A percentile compares a stretch with the other conserved stretches of the same genome.
Evolutionary conservation across 345 rosid genomes (phyloP).

Genomic region (Triadica sebifera): DNA sequence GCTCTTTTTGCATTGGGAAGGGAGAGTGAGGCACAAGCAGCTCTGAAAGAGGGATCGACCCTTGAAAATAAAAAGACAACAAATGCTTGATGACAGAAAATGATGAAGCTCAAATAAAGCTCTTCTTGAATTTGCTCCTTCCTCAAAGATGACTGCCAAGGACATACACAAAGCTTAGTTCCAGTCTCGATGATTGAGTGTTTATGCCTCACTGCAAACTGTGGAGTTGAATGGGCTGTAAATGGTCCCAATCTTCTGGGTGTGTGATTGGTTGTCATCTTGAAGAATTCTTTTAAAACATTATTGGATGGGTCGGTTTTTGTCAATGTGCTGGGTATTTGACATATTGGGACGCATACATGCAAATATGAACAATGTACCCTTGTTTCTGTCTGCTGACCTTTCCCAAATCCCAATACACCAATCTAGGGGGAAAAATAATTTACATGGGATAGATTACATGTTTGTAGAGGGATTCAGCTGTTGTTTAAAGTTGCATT

Average conservation of each 20-base stretch:
- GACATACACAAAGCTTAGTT: slow-evolving; percentile 16
- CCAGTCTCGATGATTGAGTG: slow-evolving; percentile 5
- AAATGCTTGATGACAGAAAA: slow-evolving; percentile 15
- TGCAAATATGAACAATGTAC: slow-evolving; percentile 12
- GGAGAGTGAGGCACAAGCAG: slow-evolving; percentile 68
- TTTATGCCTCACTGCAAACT: slow-evolving; percentile 11
- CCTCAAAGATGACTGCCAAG: slow-evolving; percentile 14
- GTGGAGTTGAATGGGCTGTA: neutral
- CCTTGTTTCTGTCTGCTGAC: slow-evolving; percentile 22
- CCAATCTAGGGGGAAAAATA: slow-evolving; percentile 24
- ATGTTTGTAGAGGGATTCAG: slow-evolving; percentile 41
- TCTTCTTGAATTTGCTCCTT: slow-evolving; percentile 11
- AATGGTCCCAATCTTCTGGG: neutral
- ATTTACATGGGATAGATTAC: slow-evolving; percentile 22
- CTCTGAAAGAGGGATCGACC: slow-evolving; percentile 63
- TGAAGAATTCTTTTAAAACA: slow-evolving; percentile 28
- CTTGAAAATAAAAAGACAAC: slow-evolving; percentile 55
- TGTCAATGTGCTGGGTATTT: slow-evolving; percentile 18
- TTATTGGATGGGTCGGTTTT: slow-evolving; percentile 29
- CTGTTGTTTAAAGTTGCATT: slow-evolving; percentile 17
- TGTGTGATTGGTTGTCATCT: slow-evolving; percentile 26
- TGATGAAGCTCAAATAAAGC: slow-evolving; percentile 1
- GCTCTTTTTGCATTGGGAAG: slow-evolving; percentile 60
- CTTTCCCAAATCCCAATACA: slow-evolving; percentile 16
- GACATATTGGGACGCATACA: neutral